Conservation (phyloP, 768 basidiomycete species). For the Cytidiella melzeri region DNA sequence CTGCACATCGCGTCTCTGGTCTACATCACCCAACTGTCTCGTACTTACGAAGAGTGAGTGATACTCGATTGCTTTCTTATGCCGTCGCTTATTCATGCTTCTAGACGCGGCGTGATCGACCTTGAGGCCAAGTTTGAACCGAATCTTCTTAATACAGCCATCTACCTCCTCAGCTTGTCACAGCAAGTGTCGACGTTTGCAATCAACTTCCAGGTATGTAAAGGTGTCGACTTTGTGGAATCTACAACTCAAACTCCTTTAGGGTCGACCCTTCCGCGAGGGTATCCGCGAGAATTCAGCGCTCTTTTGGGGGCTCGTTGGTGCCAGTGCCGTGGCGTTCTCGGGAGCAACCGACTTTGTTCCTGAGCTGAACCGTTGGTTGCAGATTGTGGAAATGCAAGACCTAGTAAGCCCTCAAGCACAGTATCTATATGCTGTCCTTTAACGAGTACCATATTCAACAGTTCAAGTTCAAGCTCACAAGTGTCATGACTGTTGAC, state of each 20-base stretch:
- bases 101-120: constrained; percentile 73
- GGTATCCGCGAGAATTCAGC: constrained; percentile 94
- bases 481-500: constrained; percentile 78
- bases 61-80: not conserved
- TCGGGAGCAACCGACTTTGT: constrained; percentile 91
- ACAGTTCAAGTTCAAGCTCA: constrained; percentile 82
- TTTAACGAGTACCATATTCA: not conserved
- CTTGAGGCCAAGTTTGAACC: constrained; percentile 97
- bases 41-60: constrained; percentile 71
- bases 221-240: not conserved
- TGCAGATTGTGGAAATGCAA: constrained; percentile 94
- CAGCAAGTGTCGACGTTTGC: constrained; percentile 99
- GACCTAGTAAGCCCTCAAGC: constrained; percentile 44
- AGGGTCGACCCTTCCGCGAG: constrained; percentile 97
- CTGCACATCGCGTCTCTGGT: constrained; percentile 87
- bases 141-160: constrained; percentile 90
- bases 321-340: constrained; percentile 87
- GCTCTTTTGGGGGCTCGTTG: constrained; percentile 88
- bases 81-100: constrained; percentile 6
- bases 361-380: constrained; percentile 93
- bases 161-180: constrained; percentile 90
- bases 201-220: constrained; percentile 91
- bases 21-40: constrained; percentile 88
- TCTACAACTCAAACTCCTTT: not conserved
- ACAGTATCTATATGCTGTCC: not conserved